Evolutionary conservation across 768 basidiomycete genomes (phyloP).

Genomic region (Tricholoma saponaceum): DNA sequence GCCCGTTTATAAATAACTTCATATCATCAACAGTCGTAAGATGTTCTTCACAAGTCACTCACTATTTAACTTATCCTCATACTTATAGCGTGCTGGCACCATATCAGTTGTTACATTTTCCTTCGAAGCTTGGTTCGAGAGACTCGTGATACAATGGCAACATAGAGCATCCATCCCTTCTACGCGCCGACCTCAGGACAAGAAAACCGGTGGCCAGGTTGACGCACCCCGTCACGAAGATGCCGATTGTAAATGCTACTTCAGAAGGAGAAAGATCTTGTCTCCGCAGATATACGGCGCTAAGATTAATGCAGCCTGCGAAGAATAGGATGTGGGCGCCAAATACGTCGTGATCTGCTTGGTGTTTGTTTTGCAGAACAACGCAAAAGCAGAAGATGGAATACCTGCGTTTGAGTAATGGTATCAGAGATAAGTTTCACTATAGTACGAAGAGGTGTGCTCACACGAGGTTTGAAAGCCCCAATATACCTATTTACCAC

Average conservation of each 20-base stretch:
- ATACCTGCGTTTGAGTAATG: slow-evolving; percentile 4
- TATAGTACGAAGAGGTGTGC: neutral
- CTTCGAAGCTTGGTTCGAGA: no score
- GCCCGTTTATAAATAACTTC: no score
- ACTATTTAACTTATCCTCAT: no score
- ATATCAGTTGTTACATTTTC: no score
- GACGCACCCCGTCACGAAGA: neutral
- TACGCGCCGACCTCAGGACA: neutral
- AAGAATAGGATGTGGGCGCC: slow-evolving; percentile 11
- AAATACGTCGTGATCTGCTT: slow-evolving; percentile 5
- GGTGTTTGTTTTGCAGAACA: slow-evolving; percentile 2
- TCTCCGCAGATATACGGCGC: slow-evolving; percentile 5
- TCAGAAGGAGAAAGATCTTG: neutral
- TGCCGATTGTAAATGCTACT: neutral
- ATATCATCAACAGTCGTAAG: no score
- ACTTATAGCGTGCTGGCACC: no score
- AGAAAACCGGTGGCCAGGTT: neutral
- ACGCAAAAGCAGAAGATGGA: slow-evolving; percentile 6
- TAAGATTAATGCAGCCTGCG: slow-evolving; percentile 11
- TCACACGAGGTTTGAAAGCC: slow-evolving; percentile 13
- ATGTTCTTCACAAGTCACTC: no score
- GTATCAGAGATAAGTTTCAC: neutral
- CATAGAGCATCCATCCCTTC: no score
- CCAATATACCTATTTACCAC: neutral
- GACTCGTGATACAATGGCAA: no score